These are phyloP conservation scores for Mycena leptocephala DNA, from an alignment of 768 basidiomycete species.

Conservation along the genomic window DNA sequence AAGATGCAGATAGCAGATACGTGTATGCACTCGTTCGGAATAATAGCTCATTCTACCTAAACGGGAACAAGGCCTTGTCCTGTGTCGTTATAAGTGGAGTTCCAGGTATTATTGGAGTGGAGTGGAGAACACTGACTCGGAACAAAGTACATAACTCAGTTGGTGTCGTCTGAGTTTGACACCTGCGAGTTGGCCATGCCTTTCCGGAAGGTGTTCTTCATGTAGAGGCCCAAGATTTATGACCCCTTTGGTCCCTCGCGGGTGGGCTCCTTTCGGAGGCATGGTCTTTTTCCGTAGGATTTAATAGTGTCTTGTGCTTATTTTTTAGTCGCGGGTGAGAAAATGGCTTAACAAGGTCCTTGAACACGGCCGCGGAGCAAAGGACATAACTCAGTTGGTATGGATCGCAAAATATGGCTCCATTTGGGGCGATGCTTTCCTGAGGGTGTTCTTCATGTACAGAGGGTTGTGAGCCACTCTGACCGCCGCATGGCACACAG, in stretches of 20 bases:
- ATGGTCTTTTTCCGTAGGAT: not conserved
- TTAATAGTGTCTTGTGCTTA: too few relatives aligned
- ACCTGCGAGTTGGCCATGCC: not conserved
- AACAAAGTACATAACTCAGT: slow-evolving; percentile 4
- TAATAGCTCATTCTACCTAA: too few relatives aligned
- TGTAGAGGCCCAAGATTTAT: not conserved
- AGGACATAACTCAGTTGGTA: not conserved
- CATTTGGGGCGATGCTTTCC: not conserved
- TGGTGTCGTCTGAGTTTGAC: not conserved
- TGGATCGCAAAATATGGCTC: not conserved
- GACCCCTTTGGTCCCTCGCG: too few relatives aligned
- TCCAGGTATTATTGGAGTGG: too few relatives aligned
- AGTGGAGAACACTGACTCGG: not conserved
- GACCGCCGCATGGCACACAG: too few relatives aligned
- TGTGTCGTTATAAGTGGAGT: too few relatives aligned
- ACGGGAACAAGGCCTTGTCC: too few relatives aligned
- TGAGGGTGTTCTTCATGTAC: not conserved
- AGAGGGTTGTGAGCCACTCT: not conserved
- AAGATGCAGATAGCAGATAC: too few relatives aligned
- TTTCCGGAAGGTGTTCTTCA: not conserved
- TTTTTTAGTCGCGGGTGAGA: too few relatives aligned
- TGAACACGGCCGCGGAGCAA: not conserved
- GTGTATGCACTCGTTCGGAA: too few relatives aligned
- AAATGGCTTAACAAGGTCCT: too few relatives aligned
- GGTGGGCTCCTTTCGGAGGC: not conserved